Percentiles rank a stretch among this genome's conserved stretches.
Conservation (phyloP, 2,329 filamentous ascomycete species). For the Coniochaeta sp. region DNA sequence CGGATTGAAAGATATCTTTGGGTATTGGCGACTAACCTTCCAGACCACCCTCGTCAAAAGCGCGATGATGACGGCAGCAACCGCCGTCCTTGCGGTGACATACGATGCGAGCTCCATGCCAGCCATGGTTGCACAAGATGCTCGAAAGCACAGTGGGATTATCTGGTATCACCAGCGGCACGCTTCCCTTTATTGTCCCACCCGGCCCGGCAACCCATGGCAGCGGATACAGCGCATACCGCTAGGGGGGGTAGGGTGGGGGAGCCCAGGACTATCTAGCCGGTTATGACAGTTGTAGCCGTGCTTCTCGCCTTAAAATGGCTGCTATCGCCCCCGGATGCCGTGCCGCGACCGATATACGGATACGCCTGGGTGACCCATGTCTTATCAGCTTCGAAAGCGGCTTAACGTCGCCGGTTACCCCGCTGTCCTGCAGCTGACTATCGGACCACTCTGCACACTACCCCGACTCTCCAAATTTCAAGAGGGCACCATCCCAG, state of each 20-base stretch:
- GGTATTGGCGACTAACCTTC: not conserved
- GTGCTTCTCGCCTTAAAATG: not conserved
- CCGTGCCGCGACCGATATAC: not conserved
- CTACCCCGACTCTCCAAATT: not conserved
- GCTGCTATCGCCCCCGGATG: not conserved
- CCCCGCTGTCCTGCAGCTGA: not conserved
- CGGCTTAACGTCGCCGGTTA: not conserved
- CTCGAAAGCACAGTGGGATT: not conserved
- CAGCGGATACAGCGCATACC: not conserved
- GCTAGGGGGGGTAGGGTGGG: not conserved
- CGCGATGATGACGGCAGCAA: not conserved
- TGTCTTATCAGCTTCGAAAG: not conserved
- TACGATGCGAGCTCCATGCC: not conserved
- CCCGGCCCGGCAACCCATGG: not conserved
- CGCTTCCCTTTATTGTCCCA: not conserved
- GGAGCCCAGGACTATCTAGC: not conserved
- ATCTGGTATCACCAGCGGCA: not conserved
- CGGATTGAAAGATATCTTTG: no score
- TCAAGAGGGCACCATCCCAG: not conserved
- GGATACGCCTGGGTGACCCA: not conserved
- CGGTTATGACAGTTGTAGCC: no score
- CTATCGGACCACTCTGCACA: not conserved
- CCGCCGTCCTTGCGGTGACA: not conserved
- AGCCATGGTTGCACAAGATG: not conserved
- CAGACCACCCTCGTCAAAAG: not conserved